phyloP scores from a whole-genome alignment of 352 stramenopile species.

The Phytopythium kandeliae region DNA sequence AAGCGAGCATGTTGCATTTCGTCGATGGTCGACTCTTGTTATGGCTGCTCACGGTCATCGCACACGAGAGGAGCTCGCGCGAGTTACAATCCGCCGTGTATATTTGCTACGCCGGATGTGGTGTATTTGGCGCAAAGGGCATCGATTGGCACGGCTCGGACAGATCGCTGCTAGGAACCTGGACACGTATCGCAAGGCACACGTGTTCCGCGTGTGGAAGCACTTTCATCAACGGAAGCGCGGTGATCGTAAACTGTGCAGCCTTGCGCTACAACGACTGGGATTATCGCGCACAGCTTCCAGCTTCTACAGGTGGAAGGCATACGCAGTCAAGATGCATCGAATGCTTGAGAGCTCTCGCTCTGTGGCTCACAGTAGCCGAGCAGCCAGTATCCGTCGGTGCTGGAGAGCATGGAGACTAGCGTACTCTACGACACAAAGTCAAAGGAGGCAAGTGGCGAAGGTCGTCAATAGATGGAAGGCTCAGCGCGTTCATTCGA shows the following conservation, averaged over 20 bases:
- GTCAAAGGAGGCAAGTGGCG: slow-evolving; percentile 11
- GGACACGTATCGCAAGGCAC: slow-evolving; percentile 4
- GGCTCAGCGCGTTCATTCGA: slow-evolving; percentile 12
- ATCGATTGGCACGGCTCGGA: slow-evolving; percentile 7
- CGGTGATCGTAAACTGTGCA: slow-evolving; percentile 1
- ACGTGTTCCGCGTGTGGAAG: slow-evolving; percentile 18
- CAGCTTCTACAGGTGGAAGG: slow-evolving; percentile 19
- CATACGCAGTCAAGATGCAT: slow-evolving; percentile 2
- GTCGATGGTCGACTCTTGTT: slow-evolving; percentile 6
- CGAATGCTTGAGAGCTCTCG: background rate
- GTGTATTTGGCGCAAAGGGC: slow-evolving; percentile 13
- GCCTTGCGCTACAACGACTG: slow-evolving; percentile 9
- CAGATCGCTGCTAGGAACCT: slow-evolving; percentile 13
- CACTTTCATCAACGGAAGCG: slow-evolving; percentile 3
- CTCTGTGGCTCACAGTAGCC: background rate
- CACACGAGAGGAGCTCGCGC: slow-evolving; percentile 10
- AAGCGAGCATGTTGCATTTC: slow-evolving; percentile 1
- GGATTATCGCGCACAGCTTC: slow-evolving; percentile 4
- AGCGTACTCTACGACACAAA: slow-evolving; percentile 8
- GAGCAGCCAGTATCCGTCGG: background rate
- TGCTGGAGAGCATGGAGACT: slow-evolving; percentile 18
- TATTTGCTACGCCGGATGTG: slow-evolving; percentile 8
- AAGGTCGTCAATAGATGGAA: slow-evolving; percentile 20
- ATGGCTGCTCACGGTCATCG: background rate
- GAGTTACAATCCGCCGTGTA: background rate